Conservation (phyloP, 169 alveolate genomes). For the Plasmodium inui region DNA sequence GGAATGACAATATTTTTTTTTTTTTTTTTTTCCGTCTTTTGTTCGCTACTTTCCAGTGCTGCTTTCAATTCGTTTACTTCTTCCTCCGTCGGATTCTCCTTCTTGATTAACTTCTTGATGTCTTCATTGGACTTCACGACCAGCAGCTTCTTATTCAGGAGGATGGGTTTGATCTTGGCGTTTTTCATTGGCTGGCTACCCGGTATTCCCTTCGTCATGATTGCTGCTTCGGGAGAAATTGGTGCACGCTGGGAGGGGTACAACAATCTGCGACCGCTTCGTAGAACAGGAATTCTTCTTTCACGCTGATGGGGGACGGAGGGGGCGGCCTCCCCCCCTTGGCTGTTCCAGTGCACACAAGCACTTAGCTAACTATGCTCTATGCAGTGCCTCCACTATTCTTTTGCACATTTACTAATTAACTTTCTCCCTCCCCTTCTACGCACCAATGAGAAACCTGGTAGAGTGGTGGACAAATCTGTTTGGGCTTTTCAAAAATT, state of each 20-base stretch:
- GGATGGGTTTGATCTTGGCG: slow-evolving; percentile 26
- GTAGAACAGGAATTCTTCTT: neutral
- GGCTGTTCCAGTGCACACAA: neutral
- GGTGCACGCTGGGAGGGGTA: neutral
- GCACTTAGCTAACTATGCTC: neutral
- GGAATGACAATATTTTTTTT: slow-evolving; percentile 60
- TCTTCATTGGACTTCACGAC: slow-evolving; percentile 48
- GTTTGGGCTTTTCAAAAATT: neutral
- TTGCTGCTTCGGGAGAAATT: too few relatives aligned
- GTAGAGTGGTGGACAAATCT: neutral
- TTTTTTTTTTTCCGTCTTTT: slow-evolving; percentile 49
- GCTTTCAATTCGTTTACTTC: slow-evolving; percentile 19
- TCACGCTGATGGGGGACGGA: neutral
- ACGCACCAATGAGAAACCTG: neutral
- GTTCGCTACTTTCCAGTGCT: slow-evolving; percentile 36
- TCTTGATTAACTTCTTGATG: slow-evolving; percentile 47
- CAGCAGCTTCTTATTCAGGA: slow-evolving; percentile 31
- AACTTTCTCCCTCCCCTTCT: neutral
- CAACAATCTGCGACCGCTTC: neutral
- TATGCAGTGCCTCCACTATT: neutral
- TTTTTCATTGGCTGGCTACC: neutral
- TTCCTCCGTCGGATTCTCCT: slow-evolving; percentile 58
- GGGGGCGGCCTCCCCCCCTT: neutral
- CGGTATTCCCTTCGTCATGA: slow-evolving; percentile 32
- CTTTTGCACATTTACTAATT: neutral